A percentile compares a stretch with the other conserved stretches of the same genome.
These are phyloP conservation scores for Pichia sp. DNA, from an alignment of 1,139 yeast genomes.

Conservation along the genomic window DNA sequence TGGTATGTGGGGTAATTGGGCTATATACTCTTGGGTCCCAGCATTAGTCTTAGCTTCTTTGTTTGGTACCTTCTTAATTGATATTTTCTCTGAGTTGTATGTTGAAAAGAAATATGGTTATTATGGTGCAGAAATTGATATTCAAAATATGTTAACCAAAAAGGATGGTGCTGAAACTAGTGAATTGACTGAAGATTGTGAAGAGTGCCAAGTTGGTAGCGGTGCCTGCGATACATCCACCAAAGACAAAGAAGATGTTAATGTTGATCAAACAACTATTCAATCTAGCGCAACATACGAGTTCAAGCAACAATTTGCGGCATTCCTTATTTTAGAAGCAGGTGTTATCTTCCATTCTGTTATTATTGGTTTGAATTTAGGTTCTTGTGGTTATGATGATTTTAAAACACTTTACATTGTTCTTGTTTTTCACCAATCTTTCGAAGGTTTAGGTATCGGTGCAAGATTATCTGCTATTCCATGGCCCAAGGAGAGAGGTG, in stretches of 20 bases:
- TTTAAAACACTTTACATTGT: constrained; percentile 73
- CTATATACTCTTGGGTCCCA: constrained; percentile 38
- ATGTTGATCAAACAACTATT: constrained; percentile 30
- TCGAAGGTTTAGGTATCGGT: constrained; percentile 90
- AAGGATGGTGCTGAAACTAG: not conserved
- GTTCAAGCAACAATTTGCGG: constrained; percentile 20
- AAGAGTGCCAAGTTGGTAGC: constrained; percentile 7
- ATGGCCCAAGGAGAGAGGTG: constrained; percentile 45
- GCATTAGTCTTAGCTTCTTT: constrained; percentile 26
- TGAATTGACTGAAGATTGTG: constrained; percentile 12
- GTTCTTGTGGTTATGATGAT: constrained; percentile 54
- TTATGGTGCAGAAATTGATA: constrained; percentile 14
- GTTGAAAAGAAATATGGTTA: constrained; percentile 27
- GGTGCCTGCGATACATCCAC: constrained; percentile 1
- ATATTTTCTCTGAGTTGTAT: constrained; percentile 24
- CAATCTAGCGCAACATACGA: constrained; percentile 38
- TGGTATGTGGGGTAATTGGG: constrained; percentile 31
- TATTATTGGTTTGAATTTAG: constrained; percentile 46
- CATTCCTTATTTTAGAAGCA: constrained; percentile 43
- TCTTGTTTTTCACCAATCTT: constrained; percentile 81
- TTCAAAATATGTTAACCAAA: constrained; percentile 12
- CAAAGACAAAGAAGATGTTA: constrained; percentile 1
- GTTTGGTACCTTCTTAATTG: constrained; percentile 24
- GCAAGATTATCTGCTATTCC: constrained; percentile 69
- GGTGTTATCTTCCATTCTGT: constrained; percentile 53